Conservation (phyloP, 225 moss, liverwort and hornwort species). For the Takakia lepidozioides region DNA sequence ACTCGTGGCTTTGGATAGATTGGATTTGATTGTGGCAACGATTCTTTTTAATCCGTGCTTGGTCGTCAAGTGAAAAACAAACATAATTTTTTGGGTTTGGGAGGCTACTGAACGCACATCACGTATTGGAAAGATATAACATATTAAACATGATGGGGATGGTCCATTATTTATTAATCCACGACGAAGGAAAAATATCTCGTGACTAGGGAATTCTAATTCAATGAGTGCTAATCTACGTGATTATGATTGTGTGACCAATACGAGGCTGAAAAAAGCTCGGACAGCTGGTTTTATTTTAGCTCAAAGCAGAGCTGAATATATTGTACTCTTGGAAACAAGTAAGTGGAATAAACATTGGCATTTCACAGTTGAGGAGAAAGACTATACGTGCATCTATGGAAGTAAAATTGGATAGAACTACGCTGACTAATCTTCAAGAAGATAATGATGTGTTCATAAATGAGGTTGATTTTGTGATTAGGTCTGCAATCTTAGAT, state of each 20-base stretch:
- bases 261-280: too few species aligned
- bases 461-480: too few species aligned
- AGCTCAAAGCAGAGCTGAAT: too few species aligned
- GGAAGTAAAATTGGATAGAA: background rate
- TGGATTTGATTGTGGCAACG: background rate
- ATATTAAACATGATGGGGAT: background rate
- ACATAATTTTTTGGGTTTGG: conserved; percentile 1
- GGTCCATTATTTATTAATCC: background rate
- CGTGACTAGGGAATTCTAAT: background rate
- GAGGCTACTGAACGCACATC: background rate
- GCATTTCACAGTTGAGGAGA: too few species aligned
- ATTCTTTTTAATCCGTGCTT: background rate
- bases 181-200: background rate
- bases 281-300: too few species aligned
- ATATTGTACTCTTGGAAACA: too few species aligned
- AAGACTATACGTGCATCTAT: too few species aligned
- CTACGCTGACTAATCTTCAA: background rate
- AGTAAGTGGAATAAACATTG: too few species aligned
- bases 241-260: background rate
- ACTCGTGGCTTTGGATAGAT: conserved; percentile 1
- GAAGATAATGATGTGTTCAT: background rate
- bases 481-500: too few species aligned
- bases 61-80: conserved; percentile 3
- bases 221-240: background rate
- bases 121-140: background rate